Evolutionary conservation across 106 monocot species (phyloP), one percentile per base, ranked within the genome.

Genomic region (Narthecium ossifragum): DNA sequence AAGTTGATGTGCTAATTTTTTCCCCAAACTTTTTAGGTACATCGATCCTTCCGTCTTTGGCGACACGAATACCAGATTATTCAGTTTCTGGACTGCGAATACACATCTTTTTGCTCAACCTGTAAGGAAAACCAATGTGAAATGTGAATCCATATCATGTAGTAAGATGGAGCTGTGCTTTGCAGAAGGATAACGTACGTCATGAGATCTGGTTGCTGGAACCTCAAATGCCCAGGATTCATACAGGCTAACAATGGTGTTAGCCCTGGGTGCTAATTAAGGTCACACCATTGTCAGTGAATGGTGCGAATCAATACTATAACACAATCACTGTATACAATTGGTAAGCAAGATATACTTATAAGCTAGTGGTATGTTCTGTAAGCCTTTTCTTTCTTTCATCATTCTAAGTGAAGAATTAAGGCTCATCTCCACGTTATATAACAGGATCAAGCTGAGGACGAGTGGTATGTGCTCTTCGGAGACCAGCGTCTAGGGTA

Each of bases 31-130:
- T 49, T 51, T n/a, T 26, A 75, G 75, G 75, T 69, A 34, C 26
- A 63, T 37, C n/a, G n/a, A n/a, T n/a, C 75, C 75, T 51, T 1
- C 47, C 0, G 50, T 76, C 27, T 63, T 45, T 21, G 75, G 63
- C n/a, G 75, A 70, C 29, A 63, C 18, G 15, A 9, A 17, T 32
- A 8, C 70, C 1, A 67, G 75, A 43, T 28, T 76, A 1, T 76
- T 64, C 51, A 21, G 34, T 29, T 76, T 64, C 37, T 76, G 75
- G 75, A 76, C 70, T 17, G 73, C 67, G 49, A 64, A 57, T 32
- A 3, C n/a, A n/a, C n/a, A n/a, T 43, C 11, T 0, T 4, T n/a
- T 43, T 43, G 12, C 18, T 25, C 2, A 34, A 12, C 17, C 3
- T 40, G 2, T 18, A 15, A 24, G 2, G 10, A 43, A 46, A 22